Base-by-base conservation (phyloP, 2,329 filamentous ascomycete genomes). In the Claviceps arundinis region DNA sequence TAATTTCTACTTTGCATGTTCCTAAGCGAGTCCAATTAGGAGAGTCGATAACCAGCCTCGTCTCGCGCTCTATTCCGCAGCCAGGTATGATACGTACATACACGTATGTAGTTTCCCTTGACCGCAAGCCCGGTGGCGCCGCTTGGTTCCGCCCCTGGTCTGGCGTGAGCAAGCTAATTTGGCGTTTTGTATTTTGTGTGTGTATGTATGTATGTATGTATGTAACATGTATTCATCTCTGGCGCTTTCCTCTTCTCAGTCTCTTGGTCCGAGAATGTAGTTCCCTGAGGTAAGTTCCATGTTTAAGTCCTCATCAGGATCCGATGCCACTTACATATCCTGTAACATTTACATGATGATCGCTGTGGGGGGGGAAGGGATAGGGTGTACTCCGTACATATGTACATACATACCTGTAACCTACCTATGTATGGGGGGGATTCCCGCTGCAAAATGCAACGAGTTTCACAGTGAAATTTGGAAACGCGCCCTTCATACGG, bases 141-240 rank as follows among this genome's bases (percentile, higher is more conserved):
- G 51, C 51, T 52, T 46, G 51, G 41, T 52, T 52, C 51, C 51
- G 51, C 34, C 51, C 51, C 51, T 46, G 19, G 51, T 26, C 40
- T 19, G n/a, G 17, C 14, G 16, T 24, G 7, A 13, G n/a, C 16
- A n/a, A 50, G 24, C 40, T 34, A 30, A 50, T 43, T 42, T 43
- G 48, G n/a, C 17, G 30, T 4, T 19, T n/a, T 16, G 14, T 9
- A 13, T 11, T 47, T 40, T 19, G 6, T 24, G 24, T 24, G 4
- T 5, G 16, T 24, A 24, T 24, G 24, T 24, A 24, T 2, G 22
- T 2, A 24, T n/a, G n/a, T n/a, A n/a, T n/a, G 16, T 24, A 24
- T 24, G 24, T 24, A 24, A 24, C 22, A 22, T 22, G 22, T 22
- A 17, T 37, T 22, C 22, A 9, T 44, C 6, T 44, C 42, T 43